Percentiles rank a stretch among this genome's conserved stretches.
Conservation (phyloP, 2,329 filamentous ascomycete species). For the Sclerotinia minor region DNA sequence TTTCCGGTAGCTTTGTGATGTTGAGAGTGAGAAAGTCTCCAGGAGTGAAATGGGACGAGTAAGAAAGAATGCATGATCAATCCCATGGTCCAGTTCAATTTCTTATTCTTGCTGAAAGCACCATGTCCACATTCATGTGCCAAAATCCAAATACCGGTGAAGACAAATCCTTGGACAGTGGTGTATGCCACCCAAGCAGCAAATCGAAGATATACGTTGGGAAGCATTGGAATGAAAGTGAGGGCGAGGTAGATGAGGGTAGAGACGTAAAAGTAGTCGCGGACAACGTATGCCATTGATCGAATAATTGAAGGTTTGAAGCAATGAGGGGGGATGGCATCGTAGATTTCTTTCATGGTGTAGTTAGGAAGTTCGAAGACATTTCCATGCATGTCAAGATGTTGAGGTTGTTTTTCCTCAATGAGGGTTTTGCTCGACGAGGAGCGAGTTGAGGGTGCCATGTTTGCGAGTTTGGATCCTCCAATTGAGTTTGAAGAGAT, state of each 20-base stretch:
- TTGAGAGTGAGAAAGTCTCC: slow-evolving; percentile 68
- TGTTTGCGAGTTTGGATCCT: background rate
- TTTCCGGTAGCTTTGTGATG: slow-evolving; percentile 70
- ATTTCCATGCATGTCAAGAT: slow-evolving; percentile 42
- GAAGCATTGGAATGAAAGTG: slow-evolving; percentile 54
- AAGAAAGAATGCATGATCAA: slow-evolving; percentile 66
- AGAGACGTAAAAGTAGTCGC: slow-evolving; percentile 55
- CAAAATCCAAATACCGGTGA: slow-evolving; percentile 71
- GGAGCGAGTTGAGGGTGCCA: slow-evolving; percentile 18
- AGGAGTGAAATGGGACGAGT: slow-evolving; percentile 70
- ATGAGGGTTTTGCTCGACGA: slow-evolving; percentile 3
- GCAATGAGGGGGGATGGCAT: slow-evolving; percentile 62
- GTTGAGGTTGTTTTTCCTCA: slow-evolving; percentile 40
- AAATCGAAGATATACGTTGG: slow-evolving; percentile 48
- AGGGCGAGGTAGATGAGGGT: slow-evolving; percentile 51
- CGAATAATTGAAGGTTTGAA: slow-evolving; percentile 58
- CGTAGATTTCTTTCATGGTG: slow-evolving; percentile 43
- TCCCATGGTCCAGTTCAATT: slow-evolving; percentile 63
- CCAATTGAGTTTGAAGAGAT: background rate
- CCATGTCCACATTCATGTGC: slow-evolving; percentile 73
- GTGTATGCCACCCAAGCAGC: slow-evolving; percentile 61
- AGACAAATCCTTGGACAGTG: slow-evolving; percentile 65
- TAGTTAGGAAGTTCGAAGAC: slow-evolving; percentile 41
- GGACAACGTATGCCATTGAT: slow-evolving; percentile 58
- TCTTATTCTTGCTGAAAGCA: slow-evolving; percentile 60